Conservation (phyloP, 2,329 filamentous ascomycete genomes). For the Calycina herbarum region DNA sequence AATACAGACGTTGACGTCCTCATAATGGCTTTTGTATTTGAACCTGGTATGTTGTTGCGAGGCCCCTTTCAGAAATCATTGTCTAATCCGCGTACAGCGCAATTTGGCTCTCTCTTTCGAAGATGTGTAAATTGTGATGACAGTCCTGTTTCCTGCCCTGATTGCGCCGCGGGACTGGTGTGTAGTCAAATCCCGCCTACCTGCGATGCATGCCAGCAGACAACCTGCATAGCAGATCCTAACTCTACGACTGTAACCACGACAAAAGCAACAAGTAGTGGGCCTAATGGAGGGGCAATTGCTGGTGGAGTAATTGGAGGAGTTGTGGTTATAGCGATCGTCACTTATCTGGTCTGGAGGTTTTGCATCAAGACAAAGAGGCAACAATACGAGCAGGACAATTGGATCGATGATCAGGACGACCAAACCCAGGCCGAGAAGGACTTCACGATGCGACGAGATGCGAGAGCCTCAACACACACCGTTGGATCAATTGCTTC, state of each 20-base stretch:
- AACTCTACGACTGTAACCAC: conserved; percentile 25
- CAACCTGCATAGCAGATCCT: conserved; percentile 51
- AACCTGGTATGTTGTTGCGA: conserved; percentile 20
- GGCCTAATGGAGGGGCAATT: conserved; percentile 78
- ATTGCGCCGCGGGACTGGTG: conserved; percentile 6
- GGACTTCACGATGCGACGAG: conserved; percentile 54
- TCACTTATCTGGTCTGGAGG: conserved; percentile 81
- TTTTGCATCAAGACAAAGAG: conserved; percentile 83
- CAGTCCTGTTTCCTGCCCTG: conserved; percentile 54
- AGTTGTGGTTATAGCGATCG: conserved; percentile 68
- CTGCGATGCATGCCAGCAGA: conserved; percentile 60
- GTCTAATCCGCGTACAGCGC: conserved; percentile 27
- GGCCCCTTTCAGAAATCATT: not conserved
- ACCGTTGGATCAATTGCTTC: conserved; percentile 92
- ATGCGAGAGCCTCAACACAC: conserved; percentile 74
- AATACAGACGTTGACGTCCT: not conserved
- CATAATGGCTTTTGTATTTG: conserved; percentile 16
- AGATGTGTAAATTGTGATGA: conserved; percentile 59
- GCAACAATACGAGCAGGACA: conserved; percentile 60
- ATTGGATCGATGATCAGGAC: conserved; percentile 52
- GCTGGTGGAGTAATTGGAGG: conserved; percentile 90
- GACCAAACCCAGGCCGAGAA: conserved; percentile 54
- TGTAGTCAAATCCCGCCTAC: conserved; percentile 60
- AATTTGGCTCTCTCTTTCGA: conserved; percentile 47
- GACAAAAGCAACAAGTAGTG: conserved; percentile 41